Evolutionary conservation across 2,329 filamentous ascomycete species (phyloP).

Genomic region (Tolypocladium inflatum): DNA sequence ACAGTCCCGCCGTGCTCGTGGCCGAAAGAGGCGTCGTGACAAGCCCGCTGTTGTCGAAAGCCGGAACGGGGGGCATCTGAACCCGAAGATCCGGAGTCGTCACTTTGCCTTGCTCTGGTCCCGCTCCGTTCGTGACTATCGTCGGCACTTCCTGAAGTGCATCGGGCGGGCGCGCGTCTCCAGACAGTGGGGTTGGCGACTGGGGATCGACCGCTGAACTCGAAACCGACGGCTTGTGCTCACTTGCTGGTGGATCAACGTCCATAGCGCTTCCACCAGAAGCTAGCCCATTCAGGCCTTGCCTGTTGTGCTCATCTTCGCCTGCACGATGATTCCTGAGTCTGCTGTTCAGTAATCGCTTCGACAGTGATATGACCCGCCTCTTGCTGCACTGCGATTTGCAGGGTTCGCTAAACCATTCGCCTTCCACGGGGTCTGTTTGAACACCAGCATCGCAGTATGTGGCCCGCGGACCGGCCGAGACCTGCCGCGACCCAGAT

Average conservation of each 20-base stretch:
- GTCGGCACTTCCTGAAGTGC: slow-evolving; percentile 18
- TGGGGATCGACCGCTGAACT: slow-evolving; percentile 11
- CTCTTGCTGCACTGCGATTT: slow-evolving; percentile 31
- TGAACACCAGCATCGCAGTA: slow-evolving; percentile 45
- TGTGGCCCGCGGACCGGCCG: slow-evolving; percentile 26
- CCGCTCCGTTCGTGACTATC: slow-evolving; percentile 1
- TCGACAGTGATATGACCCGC: slow-evolving; percentile 42
- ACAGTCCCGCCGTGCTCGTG: slow-evolving; percentile 33
- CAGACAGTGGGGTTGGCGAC: slow-evolving; percentile 12
- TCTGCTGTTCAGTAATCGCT: slow-evolving; percentile 40
- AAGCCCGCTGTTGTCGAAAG: slow-evolving; percentile 32
- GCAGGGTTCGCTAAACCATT: slow-evolving; percentile 37
- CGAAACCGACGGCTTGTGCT: slow-evolving; percentile 15
- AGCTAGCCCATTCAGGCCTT: slow-evolving; percentile 9
- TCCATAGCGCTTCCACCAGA: slow-evolving; percentile 28
- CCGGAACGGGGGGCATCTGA: slow-evolving; percentile 46
- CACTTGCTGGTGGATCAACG: slow-evolving; percentile 24
- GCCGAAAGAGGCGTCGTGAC: slow-evolving; percentile 38
- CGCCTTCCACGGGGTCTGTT: slow-evolving; percentile 43
- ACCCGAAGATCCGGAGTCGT: slow-evolving; percentile 40
- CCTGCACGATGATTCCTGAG: slow-evolving; percentile 32
- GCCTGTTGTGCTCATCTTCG: slow-evolving; percentile 26
- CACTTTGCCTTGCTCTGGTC: slow-evolving; percentile 14
- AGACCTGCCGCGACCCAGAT: slow-evolving; percentile 25
- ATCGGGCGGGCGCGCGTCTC: slow-evolving; percentile 20